These are phyloP conservation scores for Vicia villosa DNA, from an alignment of 306 rosid genomes.

Conservation along the genomic window DNA sequence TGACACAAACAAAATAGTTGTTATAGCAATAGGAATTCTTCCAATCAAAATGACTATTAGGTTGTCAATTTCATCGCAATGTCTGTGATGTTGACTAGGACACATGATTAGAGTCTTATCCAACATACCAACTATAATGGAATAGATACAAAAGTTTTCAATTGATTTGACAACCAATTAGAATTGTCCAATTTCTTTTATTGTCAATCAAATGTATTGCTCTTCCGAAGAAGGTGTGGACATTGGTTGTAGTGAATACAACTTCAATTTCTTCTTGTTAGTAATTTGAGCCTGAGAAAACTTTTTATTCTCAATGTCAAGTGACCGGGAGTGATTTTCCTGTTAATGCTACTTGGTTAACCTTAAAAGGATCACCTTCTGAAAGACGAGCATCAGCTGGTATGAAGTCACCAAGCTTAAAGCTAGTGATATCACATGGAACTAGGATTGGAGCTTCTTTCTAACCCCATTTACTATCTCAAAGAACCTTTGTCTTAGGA, in stretches of 20 bases:
- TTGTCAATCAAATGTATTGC: constrained; percentile 97
- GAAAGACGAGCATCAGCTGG: constrained; percentile 99
- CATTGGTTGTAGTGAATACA: constrained; percentile 89
- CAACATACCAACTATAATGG: constrained; percentile 86
- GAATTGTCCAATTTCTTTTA: constrained; percentile 96
- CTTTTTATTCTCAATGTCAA: constrained; percentile 79
- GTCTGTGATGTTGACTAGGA: constrained; percentile 78
- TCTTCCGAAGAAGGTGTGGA: constrained; percentile 97
- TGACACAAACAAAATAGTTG: too few species aligned
- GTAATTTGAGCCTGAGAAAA: constrained; percentile 97
- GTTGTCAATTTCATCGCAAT: constrained; percentile 85
- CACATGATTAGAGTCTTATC: constrained; percentile 93
- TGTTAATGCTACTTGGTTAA: constrained; percentile 91
- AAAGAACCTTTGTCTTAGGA: constrained; percentile 92
- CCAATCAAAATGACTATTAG: constrained; percentile 93
- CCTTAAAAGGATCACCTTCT: constrained; percentile 89
- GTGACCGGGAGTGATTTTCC: too few species aligned
- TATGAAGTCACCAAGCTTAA: constrained; percentile 88
- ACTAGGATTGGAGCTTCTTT: constrained; percentile 89
- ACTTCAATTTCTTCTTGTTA: constrained; percentile 98
- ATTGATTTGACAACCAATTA: constrained; percentile 84
- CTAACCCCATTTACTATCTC: constrained; percentile 94
- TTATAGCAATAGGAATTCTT: constrained; percentile 97
- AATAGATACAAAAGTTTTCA: constrained; percentile 93
- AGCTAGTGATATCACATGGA: constrained; percentile 89